Evolutionary conservation across 139 green algal species (phyloP).

Genomic region (Diplosphaera chodatii): DNA sequence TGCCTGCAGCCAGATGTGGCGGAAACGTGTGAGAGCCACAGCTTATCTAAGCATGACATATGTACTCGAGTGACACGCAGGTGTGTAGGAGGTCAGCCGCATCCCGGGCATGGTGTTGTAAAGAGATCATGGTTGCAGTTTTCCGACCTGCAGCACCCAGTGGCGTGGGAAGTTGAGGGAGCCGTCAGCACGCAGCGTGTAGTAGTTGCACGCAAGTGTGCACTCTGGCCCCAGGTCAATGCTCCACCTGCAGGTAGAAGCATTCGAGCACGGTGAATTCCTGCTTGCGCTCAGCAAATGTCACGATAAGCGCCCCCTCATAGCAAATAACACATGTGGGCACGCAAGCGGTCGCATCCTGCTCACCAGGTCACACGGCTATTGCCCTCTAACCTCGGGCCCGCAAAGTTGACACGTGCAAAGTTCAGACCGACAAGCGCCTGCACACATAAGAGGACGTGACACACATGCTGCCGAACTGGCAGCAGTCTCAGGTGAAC

Average conservation of each 20-base stretch:
- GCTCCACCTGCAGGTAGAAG: conserved; percentile 50
- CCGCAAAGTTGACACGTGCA: conserved; percentile 56
- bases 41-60: too few species aligned
- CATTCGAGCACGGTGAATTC: background rate
- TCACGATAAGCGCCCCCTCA: too few species aligned
- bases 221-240: conserved; percentile 65
- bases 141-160: conserved; percentile 73
- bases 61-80: too few species aligned
- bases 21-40: too few species aligned
- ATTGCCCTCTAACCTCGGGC: conserved; percentile 29
- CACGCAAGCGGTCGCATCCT: too few species aligned
- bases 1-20: conserved; percentile 37
- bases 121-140: too few species aligned
- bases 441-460: background rate
- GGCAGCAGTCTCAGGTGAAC: too few species aligned
- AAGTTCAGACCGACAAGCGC: conserved; percentile 52
- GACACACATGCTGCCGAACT: too few species aligned
- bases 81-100: too few species aligned
- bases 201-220: conserved; percentile 68
- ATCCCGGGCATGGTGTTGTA: too few species aligned
- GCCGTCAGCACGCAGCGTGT: conserved; percentile 77
- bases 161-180: conserved; percentile 59
- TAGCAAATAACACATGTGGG: too few species aligned
- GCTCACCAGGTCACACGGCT: background rate
- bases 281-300: too few species aligned